Percentiles rank a stretch among this genome's conserved stretches.
phyloP scores from a whole-genome alignment of 2,329 filamentous ascomycete species.

The Sordariomycetes sp. region DNA sequence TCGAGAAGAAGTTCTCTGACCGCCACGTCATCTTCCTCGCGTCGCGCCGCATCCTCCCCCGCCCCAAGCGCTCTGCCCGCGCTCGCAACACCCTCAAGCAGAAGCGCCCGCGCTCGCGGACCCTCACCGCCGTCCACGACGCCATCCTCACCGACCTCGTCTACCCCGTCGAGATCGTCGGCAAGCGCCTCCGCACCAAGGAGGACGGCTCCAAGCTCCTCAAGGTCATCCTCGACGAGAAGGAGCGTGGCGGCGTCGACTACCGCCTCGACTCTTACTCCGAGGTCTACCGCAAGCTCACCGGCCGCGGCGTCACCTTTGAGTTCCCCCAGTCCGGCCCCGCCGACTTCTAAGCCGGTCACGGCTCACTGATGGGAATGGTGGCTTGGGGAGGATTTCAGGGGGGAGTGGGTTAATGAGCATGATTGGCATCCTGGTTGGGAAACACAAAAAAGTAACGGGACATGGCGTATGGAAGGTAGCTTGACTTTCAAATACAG shows the following conservation, averaged over 20 bases:
- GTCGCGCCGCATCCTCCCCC: conserved; percentile 95
- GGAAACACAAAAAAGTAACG: conserved; percentile 16
- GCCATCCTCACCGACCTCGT: conserved; percentile 95
- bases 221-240: conserved; percentile 99
- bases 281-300: conserved; percentile 97
- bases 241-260: conserved; percentile 98
- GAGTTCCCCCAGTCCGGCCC: conserved; percentile 86
- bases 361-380: neutral
- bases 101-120: conserved; percentile 97
- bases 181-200: conserved; percentile 97
- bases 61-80: conserved; percentile 96
- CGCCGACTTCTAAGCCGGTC: conserved; percentile 63
- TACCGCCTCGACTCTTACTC: conserved; percentile 99
- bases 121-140: conserved; percentile 97
- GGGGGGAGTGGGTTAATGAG: neutral
- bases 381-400: neutral
- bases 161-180: conserved; percentile 99
- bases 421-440: conserved; percentile 14
- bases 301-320: conserved; percentile 90
- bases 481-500: conserved; percentile 8
- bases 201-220: conserved; percentile 97
- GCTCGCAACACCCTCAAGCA: conserved; percentile 93
- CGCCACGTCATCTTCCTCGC: conserved; percentile 98
- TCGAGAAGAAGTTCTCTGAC: conserved; percentile 99
- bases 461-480: conserved; percentile 5